Evolutionary conservation across 805 yeast genomes (phyloP).

Genomic region (Starmerella potacharoeniae): DNA sequence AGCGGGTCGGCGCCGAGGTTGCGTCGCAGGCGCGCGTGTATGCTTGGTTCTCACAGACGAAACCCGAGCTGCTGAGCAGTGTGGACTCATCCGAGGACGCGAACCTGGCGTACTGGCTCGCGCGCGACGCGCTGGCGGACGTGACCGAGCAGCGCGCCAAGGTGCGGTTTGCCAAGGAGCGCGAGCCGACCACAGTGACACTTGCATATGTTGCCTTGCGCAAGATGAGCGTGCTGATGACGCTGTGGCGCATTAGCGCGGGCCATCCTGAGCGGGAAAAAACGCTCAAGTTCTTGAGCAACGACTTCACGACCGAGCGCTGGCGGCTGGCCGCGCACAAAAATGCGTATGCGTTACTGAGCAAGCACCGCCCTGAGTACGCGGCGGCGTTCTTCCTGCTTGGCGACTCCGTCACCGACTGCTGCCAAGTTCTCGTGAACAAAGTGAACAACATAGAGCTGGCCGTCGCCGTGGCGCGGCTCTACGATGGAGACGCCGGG

Average conservation of each 20-base stretch:
- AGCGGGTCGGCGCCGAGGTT: background rate
- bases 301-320: conserved; percentile 62
- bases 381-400: conserved; percentile 83
- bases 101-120: conserved; percentile 41
- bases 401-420: conserved; percentile 64
- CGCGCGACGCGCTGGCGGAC: conserved; percentile 35
- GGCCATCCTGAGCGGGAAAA: conserved; percentile 75
- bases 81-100: background rate
- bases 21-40: conserved; percentile 39
- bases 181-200: conserved; percentile 67
- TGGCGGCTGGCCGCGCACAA: conserved; percentile 87
- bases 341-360: conserved; percentile 80
- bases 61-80: conserved; percentile 49
- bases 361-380: conserved; percentile 76
- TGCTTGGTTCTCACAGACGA: conserved; percentile 77
- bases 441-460: conserved; percentile 58
- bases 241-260: conserved; percentile 70
- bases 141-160: conserved; percentile 61
- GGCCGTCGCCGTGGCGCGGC: conserved; percentile 71
- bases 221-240: conserved; percentile 63
- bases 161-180: conserved; percentile 48
- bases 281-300: conserved; percentile 61
- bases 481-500: conserved; percentile 47
- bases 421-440: conserved; percentile 58
- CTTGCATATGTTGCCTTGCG: conserved; percentile 66